Percentiles rank a stretch among this genome's conserved stretches.
phyloP scores from a whole-genome alignment of 164 flowering plant species.

The Stephania cephalantha region DNA sequence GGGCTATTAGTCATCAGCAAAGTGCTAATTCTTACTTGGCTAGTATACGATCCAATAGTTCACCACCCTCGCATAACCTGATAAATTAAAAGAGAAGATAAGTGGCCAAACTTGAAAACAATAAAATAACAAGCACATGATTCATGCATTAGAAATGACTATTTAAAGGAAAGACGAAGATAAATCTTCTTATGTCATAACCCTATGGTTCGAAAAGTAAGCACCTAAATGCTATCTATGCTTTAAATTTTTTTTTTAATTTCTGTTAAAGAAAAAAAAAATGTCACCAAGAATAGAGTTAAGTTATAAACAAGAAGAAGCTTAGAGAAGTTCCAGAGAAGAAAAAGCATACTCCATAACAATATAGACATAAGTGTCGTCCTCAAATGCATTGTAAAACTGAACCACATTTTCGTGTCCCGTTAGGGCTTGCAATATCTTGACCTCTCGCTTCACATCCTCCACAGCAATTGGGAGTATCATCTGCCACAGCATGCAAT shows the following conservation, averaged over 20 bases:
- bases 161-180: not conserved
- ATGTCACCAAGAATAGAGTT: not conserved
- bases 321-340: conserved; percentile 3
- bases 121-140: not conserved
- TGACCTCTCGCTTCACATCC: conserved; percentile 97
- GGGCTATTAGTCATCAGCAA: not conserved
- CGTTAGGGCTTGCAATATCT: conserved; percentile 71
- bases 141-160: not conserved
- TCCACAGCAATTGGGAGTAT: conserved; percentile 94
- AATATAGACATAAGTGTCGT: conserved; percentile 78
- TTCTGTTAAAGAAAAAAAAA: not conserved
- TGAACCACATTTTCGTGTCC: conserved; percentile 98
- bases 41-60: conserved; percentile 85
- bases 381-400: conserved; percentile 88
- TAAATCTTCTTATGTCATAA: not conserved
- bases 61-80: conserved; percentile 99
- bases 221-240: not conserved
- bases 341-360: conserved; percentile 81
- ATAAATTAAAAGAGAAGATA: conserved; percentile 6
- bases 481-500: conserved; percentile 61
- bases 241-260: not conserved
- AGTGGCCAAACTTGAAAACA: not conserved
- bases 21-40: conserved; percentile 62
- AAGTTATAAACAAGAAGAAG: not conserved
- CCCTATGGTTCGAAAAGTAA: not conserved